phyloP scores from a whole-genome alignment of 495 filamentous ascomycete genomes.

The Melanomma pulvis-pyrius region DNA sequence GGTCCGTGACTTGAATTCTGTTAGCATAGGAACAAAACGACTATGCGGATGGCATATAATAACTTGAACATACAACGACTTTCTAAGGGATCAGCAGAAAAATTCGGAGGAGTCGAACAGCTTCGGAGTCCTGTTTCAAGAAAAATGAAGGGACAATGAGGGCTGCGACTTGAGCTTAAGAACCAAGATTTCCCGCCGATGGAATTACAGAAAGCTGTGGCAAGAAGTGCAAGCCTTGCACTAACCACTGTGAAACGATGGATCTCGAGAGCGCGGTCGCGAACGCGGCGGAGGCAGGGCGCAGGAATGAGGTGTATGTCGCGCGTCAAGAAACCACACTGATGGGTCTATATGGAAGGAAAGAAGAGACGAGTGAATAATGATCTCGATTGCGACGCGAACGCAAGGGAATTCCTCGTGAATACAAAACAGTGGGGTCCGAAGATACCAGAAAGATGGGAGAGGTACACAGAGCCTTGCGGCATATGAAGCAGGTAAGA shows the following conservation, averaged over 20 bases:
- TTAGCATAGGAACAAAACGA: neutral
- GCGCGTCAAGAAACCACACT: slow-evolving; percentile 13
- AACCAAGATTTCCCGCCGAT: slow-evolving; percentile 16
- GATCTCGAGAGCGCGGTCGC: slow-evolving; percentile 12
- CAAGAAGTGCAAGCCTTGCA: slow-evolving; percentile 8
- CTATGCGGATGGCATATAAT: too few species aligned
- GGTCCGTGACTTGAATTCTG: neutral
- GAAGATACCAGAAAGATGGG: neutral
- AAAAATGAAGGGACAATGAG: neutral
- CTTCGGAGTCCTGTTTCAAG: neutral
- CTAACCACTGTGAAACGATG: slow-evolving; percentile 20
- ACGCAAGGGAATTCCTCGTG: slow-evolving; percentile 12
- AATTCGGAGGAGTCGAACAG: too few species aligned
- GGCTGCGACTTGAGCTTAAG: slow-evolving; percentile 21
- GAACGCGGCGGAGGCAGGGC: slow-evolving; percentile 25
- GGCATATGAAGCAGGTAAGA: slow-evolving; percentile 5
- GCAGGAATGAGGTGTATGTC: slow-evolving; percentile 13
- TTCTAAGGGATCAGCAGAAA: neutral
- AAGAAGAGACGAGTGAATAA: neutral
- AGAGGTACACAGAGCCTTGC: slow-evolving; percentile 11
- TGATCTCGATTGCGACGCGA: slow-evolving; percentile 14
- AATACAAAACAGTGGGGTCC: neutral
- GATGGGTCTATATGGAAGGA: slow-evolving; percentile 9
- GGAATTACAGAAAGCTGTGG: neutral
- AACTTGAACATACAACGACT: neutral